A percentile compares a stretch with the other conserved stretches of the same genome.
These are phyloP conservation scores for Ploettnerulaceae sp. DNA, from an alignment of 2,329 filamentous ascomycete species.

Conservation along the genomic window DNA sequence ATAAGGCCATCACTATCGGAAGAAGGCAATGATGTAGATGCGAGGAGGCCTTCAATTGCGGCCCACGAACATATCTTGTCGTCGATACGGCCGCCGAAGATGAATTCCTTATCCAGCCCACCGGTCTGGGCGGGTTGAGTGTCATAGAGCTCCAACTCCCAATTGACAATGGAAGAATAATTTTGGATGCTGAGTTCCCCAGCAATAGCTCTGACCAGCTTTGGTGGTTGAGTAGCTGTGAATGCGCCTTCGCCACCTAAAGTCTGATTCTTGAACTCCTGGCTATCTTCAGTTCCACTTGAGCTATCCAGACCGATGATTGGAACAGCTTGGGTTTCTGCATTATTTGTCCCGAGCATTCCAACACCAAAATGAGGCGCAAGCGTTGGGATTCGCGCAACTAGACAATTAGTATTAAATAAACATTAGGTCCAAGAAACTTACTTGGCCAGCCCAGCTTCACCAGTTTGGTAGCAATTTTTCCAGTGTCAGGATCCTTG, in stretches of 20 bases:
- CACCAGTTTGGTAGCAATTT: slow-evolving; percentile 76
- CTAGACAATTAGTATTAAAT: slow-evolving; percentile 29
- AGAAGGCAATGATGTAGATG: slow-evolving; percentile 53
- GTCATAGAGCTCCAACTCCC: slow-evolving; percentile 96
- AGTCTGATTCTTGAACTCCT: slow-evolving; percentile 31
- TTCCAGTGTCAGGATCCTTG: slow-evolving; percentile 64
- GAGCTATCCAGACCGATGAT: slow-evolving; percentile 85
- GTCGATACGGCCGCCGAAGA: slow-evolving; percentile 91
- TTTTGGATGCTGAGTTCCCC: slow-evolving; percentile 70
- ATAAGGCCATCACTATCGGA: slow-evolving; percentile 61
- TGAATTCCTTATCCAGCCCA: slow-evolving; percentile 86
- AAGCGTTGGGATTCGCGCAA: slow-evolving; percentile 85
- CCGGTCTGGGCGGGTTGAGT: slow-evolving; percentile 77
- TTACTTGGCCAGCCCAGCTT: slow-evolving; percentile 84
- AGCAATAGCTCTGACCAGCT: slow-evolving; percentile 78
- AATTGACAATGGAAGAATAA: slow-evolving; percentile 76
- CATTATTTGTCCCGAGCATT: slow-evolving; percentile 64
- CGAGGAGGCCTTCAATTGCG: slow-evolving; percentile 77
- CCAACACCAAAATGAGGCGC: slow-evolving; percentile 89
- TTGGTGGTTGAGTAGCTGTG: slow-evolving; percentile 75
- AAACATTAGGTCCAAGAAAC: slow-evolving; percentile 18
- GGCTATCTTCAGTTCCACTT: slow-evolving; percentile 39
- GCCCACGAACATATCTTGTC: slow-evolving; percentile 97
- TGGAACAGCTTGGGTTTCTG: slow-evolving; percentile 89
- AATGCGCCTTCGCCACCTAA: slow-evolving; percentile 50